Conservation (phyloP, 2,329 filamentous ascomycete species). For the Orbilia oligospora region DNA sequence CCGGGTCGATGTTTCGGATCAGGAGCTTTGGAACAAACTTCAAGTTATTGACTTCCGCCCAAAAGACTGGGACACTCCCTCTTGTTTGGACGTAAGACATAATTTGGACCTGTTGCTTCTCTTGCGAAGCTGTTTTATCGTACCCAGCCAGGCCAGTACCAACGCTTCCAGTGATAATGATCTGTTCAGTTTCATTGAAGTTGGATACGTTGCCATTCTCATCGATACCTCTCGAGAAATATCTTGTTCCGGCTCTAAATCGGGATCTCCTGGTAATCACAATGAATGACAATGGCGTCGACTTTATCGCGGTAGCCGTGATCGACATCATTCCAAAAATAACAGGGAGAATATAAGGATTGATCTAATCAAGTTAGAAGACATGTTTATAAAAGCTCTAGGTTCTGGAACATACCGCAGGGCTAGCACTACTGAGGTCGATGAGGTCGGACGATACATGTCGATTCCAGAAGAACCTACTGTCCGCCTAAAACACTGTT, state of each 20-base stretch:
- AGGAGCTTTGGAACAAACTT: slow-evolving; percentile 92
- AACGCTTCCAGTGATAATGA: slow-evolving; percentile 88
- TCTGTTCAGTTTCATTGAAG: slow-evolving; percentile 98
- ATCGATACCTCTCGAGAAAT: slow-evolving; percentile 94
- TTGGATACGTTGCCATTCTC: slow-evolving; percentile 96
- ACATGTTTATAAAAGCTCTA: neutral
- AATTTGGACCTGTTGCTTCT: slow-evolving; percentile 84
- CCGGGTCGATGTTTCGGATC: slow-evolving; percentile 85
- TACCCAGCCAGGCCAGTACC: slow-evolving; percentile 71
- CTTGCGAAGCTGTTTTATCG: slow-evolving; percentile 62
- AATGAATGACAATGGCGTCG: slow-evolving; percentile 84
- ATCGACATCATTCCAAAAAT: slow-evolving; percentile 98
- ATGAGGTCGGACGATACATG: slow-evolving; percentile 93
- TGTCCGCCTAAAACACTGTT: slow-evolving; percentile 74
- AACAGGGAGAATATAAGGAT: slow-evolving; percentile 93
- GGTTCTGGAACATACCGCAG: slow-evolving; percentile 61
- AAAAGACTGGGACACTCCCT: slow-evolving; percentile 94
- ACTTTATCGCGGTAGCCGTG: slow-evolving; percentile 86
- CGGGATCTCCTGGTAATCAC: slow-evolving; percentile 91
- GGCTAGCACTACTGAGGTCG: slow-evolving; percentile 77
- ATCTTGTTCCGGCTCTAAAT: slow-evolving; percentile 89
- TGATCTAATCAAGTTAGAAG: slow-evolving; percentile 69
- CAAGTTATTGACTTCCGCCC: slow-evolving; percentile 94
- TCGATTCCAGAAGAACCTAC: slow-evolving; percentile 99
- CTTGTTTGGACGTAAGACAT: slow-evolving; percentile 96